Evolutionary conservation across 345 rosid genomes (phyloP).

Genomic region (Eucalyptus microcorys): DNA sequence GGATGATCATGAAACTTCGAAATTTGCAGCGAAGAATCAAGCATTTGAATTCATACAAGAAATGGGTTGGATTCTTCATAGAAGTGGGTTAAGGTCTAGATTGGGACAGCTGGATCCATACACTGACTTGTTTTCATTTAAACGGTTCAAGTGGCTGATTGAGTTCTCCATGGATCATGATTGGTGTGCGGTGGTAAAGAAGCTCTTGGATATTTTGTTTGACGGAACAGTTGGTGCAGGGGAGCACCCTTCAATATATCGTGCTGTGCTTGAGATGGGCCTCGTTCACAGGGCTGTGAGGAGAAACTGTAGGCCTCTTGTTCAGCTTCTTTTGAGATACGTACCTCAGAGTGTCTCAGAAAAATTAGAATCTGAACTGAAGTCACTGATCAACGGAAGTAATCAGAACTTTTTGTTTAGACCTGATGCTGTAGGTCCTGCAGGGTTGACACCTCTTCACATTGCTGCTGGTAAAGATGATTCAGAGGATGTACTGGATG

Average conservation of each 20-base stretch:
- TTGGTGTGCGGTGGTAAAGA: slow-evolving; percentile 92
- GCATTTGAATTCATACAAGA: slow-evolving; percentile 94
- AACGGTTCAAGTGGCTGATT: slow-evolving; percentile 79
- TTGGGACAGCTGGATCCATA: slow-evolving; percentile 55
- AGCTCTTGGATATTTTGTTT: slow-evolving; percentile 59
- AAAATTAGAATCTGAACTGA: slow-evolving; percentile 2
- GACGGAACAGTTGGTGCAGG: slow-evolving; percentile 58
- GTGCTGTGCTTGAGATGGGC: slow-evolving; percentile 61
- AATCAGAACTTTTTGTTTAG: slow-evolving; percentile 37
- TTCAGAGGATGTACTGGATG: slow-evolving; percentile 81
- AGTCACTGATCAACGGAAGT: slow-evolving; percentile 3
- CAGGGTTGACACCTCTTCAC: slow-evolving; percentile 97
- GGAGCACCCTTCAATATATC: slow-evolving; percentile 36
- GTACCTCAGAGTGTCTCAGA: slow-evolving; percentile 26
- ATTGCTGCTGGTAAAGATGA: slow-evolving; percentile 99
- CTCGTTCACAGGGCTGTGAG: slow-evolving; percentile 93
- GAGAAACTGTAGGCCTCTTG: slow-evolving; percentile 72
- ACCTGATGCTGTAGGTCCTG: slow-evolving; percentile 87
- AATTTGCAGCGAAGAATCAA: slow-evolving; percentile 39
- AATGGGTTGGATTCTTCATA: slow-evolving; percentile 95
- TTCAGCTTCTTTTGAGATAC: slow-evolving; percentile 70
- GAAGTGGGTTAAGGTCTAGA: slow-evolving; percentile 54
- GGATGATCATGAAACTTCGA: slow-evolving; percentile 8
- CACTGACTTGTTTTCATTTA: slow-evolving; percentile 45
- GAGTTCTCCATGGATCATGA: slow-evolving; percentile 94